Percentiles rank a stretch among this genome's conserved stretches.
These are phyloP conservation scores for Chrysoporthe puriensis DNA, from an alignment of 2,329 filamentous ascomycete species.

Conservation along the genomic window DNA sequence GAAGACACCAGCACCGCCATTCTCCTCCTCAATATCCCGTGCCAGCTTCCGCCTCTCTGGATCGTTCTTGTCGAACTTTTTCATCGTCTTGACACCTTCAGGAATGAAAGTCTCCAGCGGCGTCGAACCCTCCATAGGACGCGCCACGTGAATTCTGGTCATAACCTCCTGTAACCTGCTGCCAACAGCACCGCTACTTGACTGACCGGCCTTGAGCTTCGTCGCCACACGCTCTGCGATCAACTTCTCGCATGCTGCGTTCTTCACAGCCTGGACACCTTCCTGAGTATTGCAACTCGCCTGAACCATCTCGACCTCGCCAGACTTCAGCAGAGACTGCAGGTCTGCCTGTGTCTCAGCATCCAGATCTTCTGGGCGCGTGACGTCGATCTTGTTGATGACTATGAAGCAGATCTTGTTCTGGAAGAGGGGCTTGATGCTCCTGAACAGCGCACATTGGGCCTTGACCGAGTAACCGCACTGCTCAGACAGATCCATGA, in stretches of 20 bases:
- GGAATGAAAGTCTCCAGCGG: conserved; percentile 82
- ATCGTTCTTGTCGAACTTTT: conserved; percentile 90
- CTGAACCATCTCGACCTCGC: conserved; percentile 90
- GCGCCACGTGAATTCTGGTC: conserved; percentile 94
- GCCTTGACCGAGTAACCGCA: conserved; percentile 92
- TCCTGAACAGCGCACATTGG: conserved; percentile 94
- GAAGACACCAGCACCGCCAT: conserved; percentile 94
- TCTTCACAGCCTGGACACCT: conserved; percentile 92
- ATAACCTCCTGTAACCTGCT: conserved; percentile 88
- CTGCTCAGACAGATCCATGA: conserved; percentile 97
- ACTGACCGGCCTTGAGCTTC: conserved; percentile 92
- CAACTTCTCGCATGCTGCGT: conserved; percentile 88
- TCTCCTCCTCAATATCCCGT: conserved; percentile 85
- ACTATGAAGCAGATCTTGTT: conserved; percentile 98
- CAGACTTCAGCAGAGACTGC: conserved; percentile 78
- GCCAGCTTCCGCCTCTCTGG: conserved; percentile 82
- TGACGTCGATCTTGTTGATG: conserved; percentile 97
- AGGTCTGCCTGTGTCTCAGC: conserved; percentile 77
- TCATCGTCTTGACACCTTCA: conserved; percentile 75
- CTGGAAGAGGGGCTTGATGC: conserved; percentile 93
- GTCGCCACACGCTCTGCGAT: conserved; percentile 92
- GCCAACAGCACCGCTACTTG: conserved; percentile 68
- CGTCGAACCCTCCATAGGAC: conserved; percentile 79
- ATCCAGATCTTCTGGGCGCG: conserved; percentile 84
- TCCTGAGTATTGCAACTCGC: conserved; percentile 94